Evolutionary conservation across 768 basidiomycete species (phyloP).

Genomic region (Coprinopsis cinerea): DNA sequence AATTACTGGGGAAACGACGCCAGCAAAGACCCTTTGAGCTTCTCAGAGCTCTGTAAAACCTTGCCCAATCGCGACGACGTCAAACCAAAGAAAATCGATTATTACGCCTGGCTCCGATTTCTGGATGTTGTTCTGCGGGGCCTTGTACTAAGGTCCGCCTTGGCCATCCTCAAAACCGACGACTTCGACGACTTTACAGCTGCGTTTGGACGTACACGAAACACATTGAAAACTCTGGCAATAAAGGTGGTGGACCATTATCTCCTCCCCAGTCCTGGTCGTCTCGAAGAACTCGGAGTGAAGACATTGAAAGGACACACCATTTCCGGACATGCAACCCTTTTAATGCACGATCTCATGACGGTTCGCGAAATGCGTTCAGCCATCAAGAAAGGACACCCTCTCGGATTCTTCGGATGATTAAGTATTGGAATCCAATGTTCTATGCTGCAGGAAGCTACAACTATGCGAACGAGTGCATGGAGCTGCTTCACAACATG

Average conservation of each 20-base stretch:
- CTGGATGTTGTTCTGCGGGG: no score
- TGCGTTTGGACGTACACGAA: neutral
- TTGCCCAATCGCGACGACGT: no score
- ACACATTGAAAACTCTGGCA: neutral
- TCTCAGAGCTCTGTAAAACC: no score
- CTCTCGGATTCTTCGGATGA: conserved; percentile 11
- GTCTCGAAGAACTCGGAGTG: neutral
- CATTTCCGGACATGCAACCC: conserved; percentile 1
- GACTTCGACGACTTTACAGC: no score
- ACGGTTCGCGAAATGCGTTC: conserved; percentile 15
- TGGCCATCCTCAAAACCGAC: no score
- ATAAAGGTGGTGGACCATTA: neutral
- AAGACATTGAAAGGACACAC: conserved; percentile 7
- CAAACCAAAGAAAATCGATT: no score
- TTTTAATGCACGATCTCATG: conserved; percentile 15
- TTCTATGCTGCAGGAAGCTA: conserved; percentile 17
- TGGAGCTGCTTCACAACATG: conserved; percentile 21
- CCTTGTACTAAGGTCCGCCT: no score
- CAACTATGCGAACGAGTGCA: conserved; percentile 21
- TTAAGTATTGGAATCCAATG: conserved; percentile 19
- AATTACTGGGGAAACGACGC: no score
- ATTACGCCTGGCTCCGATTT: no score
- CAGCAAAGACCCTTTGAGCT: no score
- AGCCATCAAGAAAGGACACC: conserved; percentile 19
- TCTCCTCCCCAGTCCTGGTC: neutral